Evolutionary conservation across 495 filamentous ascomycete species (phyloP).

Genomic region (Daldinia caldariorum): DNA sequence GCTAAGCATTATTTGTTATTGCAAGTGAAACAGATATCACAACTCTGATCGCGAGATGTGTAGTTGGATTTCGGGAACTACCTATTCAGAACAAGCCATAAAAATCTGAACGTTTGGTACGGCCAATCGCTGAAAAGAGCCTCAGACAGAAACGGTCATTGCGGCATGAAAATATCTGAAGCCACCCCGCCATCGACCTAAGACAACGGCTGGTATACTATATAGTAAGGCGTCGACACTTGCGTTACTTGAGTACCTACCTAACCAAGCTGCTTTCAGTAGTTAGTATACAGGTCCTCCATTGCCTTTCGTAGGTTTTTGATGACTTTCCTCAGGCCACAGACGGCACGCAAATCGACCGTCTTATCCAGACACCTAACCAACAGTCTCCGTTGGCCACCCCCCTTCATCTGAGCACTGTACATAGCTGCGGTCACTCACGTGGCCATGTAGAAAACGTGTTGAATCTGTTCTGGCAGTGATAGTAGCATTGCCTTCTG

Average conservation of each 20-base stretch:
- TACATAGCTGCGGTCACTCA: conserved; percentile 1
- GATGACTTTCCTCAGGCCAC: conserved; percentile 15
- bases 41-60: too few relatives aligned
- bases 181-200: conserved; percentile 18
- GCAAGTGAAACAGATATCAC: too few relatives aligned
- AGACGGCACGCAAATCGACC: conserved; percentile 36
- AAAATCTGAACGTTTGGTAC: neutral
- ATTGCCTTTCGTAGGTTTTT: conserved; percentile 12
- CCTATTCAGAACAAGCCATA: neutral
- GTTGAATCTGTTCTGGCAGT: conserved; percentile 1
- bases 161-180: conserved; percentile 13
- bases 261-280: neutral
- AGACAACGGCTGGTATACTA: neutral
- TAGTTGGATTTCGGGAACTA: neutral
- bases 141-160: conserved; percentile 24
- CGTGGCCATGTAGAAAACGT: conserved; percentile 19
- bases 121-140: conserved; percentile 11
- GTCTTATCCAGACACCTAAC: conserved; percentile 28
- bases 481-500: conserved; percentile 14
- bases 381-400: conserved; percentile 15
- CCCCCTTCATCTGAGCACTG: neutral
- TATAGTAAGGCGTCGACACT: neutral
- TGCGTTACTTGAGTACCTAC: neutral
- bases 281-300: too few relatives aligned
- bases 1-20: too few relatives aligned